phyloP scores from a whole-genome alignment of 2,329 filamentous ascomycete genomes.

The Grosmannia clavigera region DNA sequence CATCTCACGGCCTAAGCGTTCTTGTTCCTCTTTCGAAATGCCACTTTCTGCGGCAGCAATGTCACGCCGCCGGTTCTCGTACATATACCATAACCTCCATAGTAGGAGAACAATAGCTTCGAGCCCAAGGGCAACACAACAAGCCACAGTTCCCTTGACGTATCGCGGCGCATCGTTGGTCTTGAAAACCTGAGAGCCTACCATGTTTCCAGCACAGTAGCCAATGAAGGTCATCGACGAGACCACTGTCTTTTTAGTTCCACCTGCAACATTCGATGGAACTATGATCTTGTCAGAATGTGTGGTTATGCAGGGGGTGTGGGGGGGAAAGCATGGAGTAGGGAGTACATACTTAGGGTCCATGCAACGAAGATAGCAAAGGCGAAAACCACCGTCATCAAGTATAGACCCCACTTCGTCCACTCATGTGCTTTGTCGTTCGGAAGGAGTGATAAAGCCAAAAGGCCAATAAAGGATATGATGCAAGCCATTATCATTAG shows the following conservation, averaged over 20 bases:
- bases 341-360: constrained; percentile 8
- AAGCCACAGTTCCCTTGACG: constrained; percentile 39
- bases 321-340: background rate
- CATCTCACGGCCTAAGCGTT: constrained; percentile 25
- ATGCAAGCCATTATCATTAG: constrained; percentile 28
- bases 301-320: background rate
- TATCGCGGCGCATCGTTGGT: constrained; percentile 46
- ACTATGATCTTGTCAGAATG: constrained; percentile 14
- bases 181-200: constrained; percentile 41
- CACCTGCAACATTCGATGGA: constrained; percentile 40
- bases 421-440: constrained; percentile 27
- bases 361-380: constrained; percentile 30
- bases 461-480: constrained; percentile 33
- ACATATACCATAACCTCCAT: constrained; percentile 34
- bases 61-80: constrained; percentile 26
- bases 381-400: constrained; percentile 34
- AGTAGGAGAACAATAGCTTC: constrained; percentile 20
- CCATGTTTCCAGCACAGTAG: constrained; percentile 40
- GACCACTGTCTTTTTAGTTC: constrained; percentile 46
- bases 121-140: constrained; percentile 18
- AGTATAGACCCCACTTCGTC: constrained; percentile 32
- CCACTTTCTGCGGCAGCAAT: constrained; percentile 19
- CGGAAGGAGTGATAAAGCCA: constrained; percentile 36
- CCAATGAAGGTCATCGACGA: constrained; percentile 39
- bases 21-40: constrained; percentile 16